Conservation (phyloP, 208 protist species). For the Novymonas esmeraldas region DNA sequence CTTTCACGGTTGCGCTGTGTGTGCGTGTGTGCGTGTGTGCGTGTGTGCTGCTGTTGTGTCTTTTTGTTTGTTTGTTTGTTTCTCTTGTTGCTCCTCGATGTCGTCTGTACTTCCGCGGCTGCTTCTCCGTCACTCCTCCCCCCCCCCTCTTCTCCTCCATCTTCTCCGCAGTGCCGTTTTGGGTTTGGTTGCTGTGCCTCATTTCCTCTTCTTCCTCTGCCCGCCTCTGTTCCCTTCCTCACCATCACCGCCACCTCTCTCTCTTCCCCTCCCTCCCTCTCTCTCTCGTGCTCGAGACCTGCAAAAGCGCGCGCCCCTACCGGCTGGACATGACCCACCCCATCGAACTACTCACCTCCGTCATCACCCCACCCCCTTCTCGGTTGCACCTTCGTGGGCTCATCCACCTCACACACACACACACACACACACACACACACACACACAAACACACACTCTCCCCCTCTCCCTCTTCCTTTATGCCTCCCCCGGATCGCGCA, state of each 20-base stretch:
- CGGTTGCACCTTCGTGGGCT: background rate
- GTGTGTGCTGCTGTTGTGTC: no score
- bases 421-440: no score
- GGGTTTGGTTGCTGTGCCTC: background rate
- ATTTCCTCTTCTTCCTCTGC: background rate
- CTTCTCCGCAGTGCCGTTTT: background rate
- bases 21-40: no score
- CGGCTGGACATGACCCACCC: no score
- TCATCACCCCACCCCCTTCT: background rate
- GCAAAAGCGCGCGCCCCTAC: no score
- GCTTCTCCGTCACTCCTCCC: background rate
- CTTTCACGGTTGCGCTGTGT: no score
- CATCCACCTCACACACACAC: background rate
- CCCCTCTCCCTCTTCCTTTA: no score
- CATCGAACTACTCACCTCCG: no score
- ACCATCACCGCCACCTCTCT: background rate
- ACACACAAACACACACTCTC: no score
- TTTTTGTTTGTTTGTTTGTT: background rate
- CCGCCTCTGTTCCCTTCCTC: background rate
- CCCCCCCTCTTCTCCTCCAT: background rate
- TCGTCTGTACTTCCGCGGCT: background rate
- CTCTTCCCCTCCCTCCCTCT: background rate
- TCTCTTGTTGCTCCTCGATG: background rate
- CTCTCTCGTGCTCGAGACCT: background rate
- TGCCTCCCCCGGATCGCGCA: no score